Base-by-base conservation (phyloP, 2,329 filamentous ascomycete genomes). In the Hawksworthiomyces lignivorus region DNA sequence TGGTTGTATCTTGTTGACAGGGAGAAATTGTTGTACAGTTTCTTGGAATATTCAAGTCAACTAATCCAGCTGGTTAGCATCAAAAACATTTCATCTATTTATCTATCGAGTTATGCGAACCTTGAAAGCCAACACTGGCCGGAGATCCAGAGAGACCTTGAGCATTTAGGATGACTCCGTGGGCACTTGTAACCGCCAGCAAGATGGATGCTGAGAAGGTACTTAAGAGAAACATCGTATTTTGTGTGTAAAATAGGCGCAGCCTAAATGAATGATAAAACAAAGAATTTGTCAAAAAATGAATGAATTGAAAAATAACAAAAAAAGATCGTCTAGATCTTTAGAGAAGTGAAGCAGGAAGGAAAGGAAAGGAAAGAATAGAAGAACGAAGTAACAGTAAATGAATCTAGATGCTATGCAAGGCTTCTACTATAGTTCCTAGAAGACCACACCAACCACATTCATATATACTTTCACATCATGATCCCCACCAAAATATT, bases 1-100 rank as follows among this genome's bases (percentile, higher is more conserved):
- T 68, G 32, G 75, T 80, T 7, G 76, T 66, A 47, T 82, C 78
- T 48, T 75, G 73, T 53, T 52, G 50, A 43, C 50, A 52, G 6
- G 50, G 50, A 30, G 40, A 46, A 41, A 49, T 49, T 18, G 28
- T 19, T 1, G 48, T 49, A 48, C 50, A 52, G 46, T 52, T 52
- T 7, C 50, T 37, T 5, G 77, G 73, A 48, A 77, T 64, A 44
- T 56, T 59, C 29, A 68, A 57, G 49, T 75, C 66, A 42, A 80
- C 68, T 70, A 46, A 1, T 14, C 27, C n/a, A n/a, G n/a, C n/a
- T n/a, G n/a, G n/a, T n/a, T n/a, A n/a, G n/a, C n/a, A n/a, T n/a
- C n/a, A n/a, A n/a, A n/a, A n/a, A n/a, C n/a, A n/a, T n/a, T 33
- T 38, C 18, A 10, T 29, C 11, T 33, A 1, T 3, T 30, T 3